Evolutionary conservation across 2,329 filamentous ascomycete species (phyloP).

Genomic region (Phialophora verrucosa): DNA sequence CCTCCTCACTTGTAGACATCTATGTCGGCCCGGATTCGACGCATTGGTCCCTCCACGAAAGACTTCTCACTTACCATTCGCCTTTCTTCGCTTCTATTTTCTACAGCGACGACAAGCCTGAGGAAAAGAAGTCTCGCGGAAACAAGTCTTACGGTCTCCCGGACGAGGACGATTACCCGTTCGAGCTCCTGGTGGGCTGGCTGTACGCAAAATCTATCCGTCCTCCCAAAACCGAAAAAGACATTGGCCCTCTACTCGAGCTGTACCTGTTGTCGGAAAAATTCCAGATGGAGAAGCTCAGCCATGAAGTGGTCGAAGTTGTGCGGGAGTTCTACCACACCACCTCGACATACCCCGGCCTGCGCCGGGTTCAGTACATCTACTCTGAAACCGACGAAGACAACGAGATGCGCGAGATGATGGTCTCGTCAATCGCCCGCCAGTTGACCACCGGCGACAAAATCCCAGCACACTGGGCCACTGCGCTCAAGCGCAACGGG

Average conservation of each 20-base stretch:
- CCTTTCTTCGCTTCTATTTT: slow-evolving; percentile 61
- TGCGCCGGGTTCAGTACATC: slow-evolving; percentile 60
- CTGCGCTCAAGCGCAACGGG: slow-evolving; percentile 60
- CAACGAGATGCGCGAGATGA: slow-evolving; percentile 56
- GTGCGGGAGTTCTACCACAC: slow-evolving; percentile 60
- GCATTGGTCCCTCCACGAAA: slow-evolving; percentile 62
- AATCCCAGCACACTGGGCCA: slow-evolving; percentile 61
- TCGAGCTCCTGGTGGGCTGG: slow-evolving; percentile 61
- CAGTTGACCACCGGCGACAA: slow-evolving; percentile 57
- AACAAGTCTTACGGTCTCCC: slow-evolving; percentile 54
- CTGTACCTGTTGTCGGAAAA: slow-evolving; percentile 62
- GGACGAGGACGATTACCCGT: slow-evolving; percentile 58
- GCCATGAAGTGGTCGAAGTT: slow-evolving; percentile 56
- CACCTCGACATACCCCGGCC: slow-evolving; percentile 58
- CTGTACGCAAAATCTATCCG: slow-evolving; percentile 58
- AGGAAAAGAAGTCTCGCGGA: slow-evolving; percentile 39
- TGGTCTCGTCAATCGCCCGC: slow-evolving; percentile 56
- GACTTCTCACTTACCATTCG: slow-evolving; percentile 61
- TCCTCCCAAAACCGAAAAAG: slow-evolving; percentile 56
- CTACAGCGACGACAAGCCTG: slow-evolving; percentile 48
- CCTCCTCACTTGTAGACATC: slow-evolving; percentile 61
- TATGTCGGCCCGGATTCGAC: slow-evolving; percentile 61
- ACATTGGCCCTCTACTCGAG: slow-evolving; percentile 58
- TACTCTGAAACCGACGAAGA: slow-evolving; percentile 57
- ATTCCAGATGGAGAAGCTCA: slow-evolving; percentile 56